A percentile compares a stretch with the other conserved stretches of the same genome.
These are phyloP conservation scores for Colletotrichum cordylinicola DNA, from an alignment of 2,329 filamentous ascomycete species.

Conservation along the genomic window DNA sequence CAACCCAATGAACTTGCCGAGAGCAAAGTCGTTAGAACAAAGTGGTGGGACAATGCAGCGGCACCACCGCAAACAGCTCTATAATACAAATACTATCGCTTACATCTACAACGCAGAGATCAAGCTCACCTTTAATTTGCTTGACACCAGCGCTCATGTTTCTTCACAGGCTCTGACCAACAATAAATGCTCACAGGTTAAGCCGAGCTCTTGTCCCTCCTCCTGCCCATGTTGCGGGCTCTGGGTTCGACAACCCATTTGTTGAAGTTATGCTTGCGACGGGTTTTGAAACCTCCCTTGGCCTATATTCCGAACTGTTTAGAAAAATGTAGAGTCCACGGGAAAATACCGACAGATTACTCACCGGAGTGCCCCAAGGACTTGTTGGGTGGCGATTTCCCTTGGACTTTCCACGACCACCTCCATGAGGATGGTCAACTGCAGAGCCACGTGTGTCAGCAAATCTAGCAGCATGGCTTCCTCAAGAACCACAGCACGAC, in stretches of 20 bases:
- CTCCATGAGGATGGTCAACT: conserved; percentile 97
- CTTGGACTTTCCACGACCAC: conserved; percentile 99
- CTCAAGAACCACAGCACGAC: conserved; percentile 28
- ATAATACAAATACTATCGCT: conserved; percentile 19
- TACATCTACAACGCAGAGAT: conserved; percentile 13
- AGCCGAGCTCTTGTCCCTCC: conserved; percentile 64
- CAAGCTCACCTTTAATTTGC: not conserved
- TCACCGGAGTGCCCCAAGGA: conserved; percentile 94
- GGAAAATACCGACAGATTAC: conserved; percentile 40
- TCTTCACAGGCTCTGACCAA: not conserved
- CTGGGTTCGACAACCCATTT: conserved; percentile 87
- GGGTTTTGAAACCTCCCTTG: conserved; percentile 91
- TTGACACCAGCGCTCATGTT: not conserved
- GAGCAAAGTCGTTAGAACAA: not conserved
- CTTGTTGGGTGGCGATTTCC: conserved; percentile 94
- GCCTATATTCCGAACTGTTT: conserved; percentile 49
- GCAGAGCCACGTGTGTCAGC: conserved; percentile 18
- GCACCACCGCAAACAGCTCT: not conserved
- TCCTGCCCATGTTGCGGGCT: conserved; percentile 89
- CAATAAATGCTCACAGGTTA: not conserved
- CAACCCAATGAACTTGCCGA: not conserved
- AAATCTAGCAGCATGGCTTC: not conserved
- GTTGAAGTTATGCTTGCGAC: conserved; percentile 87
- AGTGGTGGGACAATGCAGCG: not conserved
- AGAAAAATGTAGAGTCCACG: conserved; percentile 25